Evolutionary conservation across 306 rosid genomes (phyloP).

Genomic region (Pyrus communis): DNA sequence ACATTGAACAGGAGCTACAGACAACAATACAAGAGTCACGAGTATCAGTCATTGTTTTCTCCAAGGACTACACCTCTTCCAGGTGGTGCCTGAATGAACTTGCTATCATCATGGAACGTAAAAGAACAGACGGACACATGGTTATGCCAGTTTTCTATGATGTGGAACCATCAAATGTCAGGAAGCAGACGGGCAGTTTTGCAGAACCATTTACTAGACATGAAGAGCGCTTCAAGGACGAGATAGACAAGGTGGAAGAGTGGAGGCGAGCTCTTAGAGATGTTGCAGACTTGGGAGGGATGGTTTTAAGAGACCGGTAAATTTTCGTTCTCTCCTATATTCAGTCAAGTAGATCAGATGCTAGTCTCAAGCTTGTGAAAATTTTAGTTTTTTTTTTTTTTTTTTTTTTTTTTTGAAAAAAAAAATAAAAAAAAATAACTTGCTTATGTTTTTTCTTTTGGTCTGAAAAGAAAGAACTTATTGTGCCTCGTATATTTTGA

Average conservation of each 20-base stretch:
- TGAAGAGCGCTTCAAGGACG: neutral
- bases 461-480: neutral
- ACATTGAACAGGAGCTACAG: neutral
- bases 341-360: too few species aligned
- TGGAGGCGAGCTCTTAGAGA: neutral
- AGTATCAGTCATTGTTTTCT: neutral
- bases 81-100: neutral
- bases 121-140: neutral
- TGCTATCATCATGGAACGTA: neutral
- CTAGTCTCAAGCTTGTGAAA: neutral
- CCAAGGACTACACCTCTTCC: neutral
- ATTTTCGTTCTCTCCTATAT: neutral
- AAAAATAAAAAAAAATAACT: too few species aligned
- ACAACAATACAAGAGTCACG: neutral
- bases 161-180: neutral
- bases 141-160: neutral
- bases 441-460: neutral
- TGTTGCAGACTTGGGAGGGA: neutral
- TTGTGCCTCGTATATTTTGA: neutral
- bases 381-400: neutral
- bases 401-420: too few species aligned
- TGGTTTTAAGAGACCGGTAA: neutral
- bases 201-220: neutral
- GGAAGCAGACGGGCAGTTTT: neutral
- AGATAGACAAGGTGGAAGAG: neutral